Evolutionary conservation across 1,284 basidiomycete genomes (phyloP), one percentile per base, ranked within the genome.

Genomic region (Leucoagaricus sp.): DNA sequence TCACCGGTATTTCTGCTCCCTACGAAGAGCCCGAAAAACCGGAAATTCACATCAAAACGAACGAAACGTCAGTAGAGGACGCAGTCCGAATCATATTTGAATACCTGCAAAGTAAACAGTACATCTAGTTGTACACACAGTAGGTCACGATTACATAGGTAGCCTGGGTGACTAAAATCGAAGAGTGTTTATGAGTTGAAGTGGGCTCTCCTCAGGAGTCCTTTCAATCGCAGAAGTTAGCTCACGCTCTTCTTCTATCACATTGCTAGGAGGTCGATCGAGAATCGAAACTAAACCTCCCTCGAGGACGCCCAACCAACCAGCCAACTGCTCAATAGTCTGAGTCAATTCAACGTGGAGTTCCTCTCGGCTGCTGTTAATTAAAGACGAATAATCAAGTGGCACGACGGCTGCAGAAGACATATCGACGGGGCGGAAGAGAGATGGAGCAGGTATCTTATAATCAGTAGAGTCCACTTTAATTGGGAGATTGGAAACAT

Each of bases 1-100:
- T 99, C 75, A 99, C 97, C 45, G 96, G 97, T 10, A 91, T 99
- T 69, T 96, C 94, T 34, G 94, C 97, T 2, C 97, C 97, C 8
- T 99, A 99, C 72, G 97, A 99, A 75, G 85, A 88, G 7, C 96
- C 97, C 5, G 79, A 81, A 57, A 77, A 77, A 15, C 88, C 96
- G 40, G 97, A 99, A 74, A 86, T 99, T 59, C 95, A 97, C 76
- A 92, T 99, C 72, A 87, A 84, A 69, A 98, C 96, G 4, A 85
- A 92, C 70, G 83, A 94, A 72, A 82, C 80, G 31, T 85, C 89
- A 63, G 89, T 99, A 45, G 79, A 82, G 38, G 86, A 90, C 55
- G 88, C 93, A 51, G 95, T 98, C 45, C 79, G 82, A 60, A 79
- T 85, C 58, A 95, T 99, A 69, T 83, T 85, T 29, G 81, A 89